Evolutionary conservation across 768 basidiomycete species (phyloP), one percentile per base, ranked within the genome.

Genomic region (Psilocybe azurescens): DNA sequence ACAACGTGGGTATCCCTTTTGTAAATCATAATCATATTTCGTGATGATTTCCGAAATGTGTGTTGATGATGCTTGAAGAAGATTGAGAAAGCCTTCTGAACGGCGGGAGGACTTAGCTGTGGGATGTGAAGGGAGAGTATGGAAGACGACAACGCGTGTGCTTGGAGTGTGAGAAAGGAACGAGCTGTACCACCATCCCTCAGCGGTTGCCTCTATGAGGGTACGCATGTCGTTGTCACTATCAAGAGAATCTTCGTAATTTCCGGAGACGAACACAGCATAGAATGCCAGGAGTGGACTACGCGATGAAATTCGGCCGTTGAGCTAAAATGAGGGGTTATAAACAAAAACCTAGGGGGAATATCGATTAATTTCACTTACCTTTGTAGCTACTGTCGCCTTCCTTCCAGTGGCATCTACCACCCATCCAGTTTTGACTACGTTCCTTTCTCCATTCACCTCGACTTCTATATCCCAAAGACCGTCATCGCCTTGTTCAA

Each of bases 381-480:
- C 70, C 64, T 71, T 69, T 5, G 59, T 70, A 5, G 72, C 76
- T 14, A 75, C 58, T 5, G 70, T 71, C 3, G 78, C 75, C 61
- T 73, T 74, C 24, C 77, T 60, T 3, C 77, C 77, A n/a, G 76
- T 68, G 5, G 77, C 76, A 63, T 79, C 77, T 16, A 79, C 59
- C 2, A 77, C 32, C 77, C 77, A 77, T 53, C 51, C 68, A 5
- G 69, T 24, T 14, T 59, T 50, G 64, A 65, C 69, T 16, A 29
- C 11, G 14, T 56, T 44, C 8, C 13, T 28, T 28, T 49, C 30
- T 18, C 62, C 63, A 16, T 58, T 49, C 1, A 39, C 46, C 30
- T 41, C 59, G 29, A 63, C 18, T 10, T 41, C 41, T 18, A 66
- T 54, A 3, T 6, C 18, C 65, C 61, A 63, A 8, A 56, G n/a